phyloP scores from a whole-genome alignment of 2,329 filamentous ascomycete species.

The Microdochium bolleyi region DNA sequence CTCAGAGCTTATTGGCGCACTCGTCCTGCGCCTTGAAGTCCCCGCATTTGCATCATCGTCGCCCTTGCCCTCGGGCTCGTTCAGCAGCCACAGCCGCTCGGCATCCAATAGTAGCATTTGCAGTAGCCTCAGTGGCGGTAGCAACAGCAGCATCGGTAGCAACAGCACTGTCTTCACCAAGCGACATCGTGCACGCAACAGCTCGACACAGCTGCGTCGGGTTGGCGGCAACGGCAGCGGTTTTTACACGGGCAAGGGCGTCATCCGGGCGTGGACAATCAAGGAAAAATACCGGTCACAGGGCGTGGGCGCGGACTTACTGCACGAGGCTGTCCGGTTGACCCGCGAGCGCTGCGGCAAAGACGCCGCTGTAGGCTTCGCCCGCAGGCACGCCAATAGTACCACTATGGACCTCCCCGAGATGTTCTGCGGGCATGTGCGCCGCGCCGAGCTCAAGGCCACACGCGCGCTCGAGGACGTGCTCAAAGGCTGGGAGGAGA shows the following conservation, averaged over 20 bases:
- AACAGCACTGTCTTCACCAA: constrained; percentile 21
- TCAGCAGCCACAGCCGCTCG: background rate
- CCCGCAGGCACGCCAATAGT: constrained; percentile 70
- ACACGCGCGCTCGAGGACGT: constrained; percentile 43
- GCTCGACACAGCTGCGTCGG: constrained; percentile 34
- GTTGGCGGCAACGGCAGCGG: constrained; percentile 16
- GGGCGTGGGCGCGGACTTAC: constrained; percentile 64
- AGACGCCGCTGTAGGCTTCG: constrained; percentile 63
- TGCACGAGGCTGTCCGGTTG: constrained; percentile 64
- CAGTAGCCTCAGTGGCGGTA: constrained; percentile 11
- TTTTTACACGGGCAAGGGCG: constrained; percentile 39
- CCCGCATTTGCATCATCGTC: constrained; percentile 7
- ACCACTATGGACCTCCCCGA: constrained; percentile 47
- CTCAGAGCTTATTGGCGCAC: constrained; percentile 59
- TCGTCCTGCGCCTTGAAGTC: constrained; percentile 60
- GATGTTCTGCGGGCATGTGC: constrained; percentile 54
- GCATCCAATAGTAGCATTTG: background rate
- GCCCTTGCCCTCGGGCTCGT: background rate
- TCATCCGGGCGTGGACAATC: constrained; percentile 80
- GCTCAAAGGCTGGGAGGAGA: constrained; percentile 37
- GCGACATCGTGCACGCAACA: constrained; percentile 10
- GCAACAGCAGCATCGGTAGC: constrained; percentile 28
- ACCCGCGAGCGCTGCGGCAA: constrained; percentile 62
- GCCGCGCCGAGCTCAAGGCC: constrained; percentile 50
- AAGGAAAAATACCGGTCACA: constrained; percentile 58